phyloP scores from a whole-genome alignment of 768 basidiomycete genomes.

The Inosperma sp. region DNA sequence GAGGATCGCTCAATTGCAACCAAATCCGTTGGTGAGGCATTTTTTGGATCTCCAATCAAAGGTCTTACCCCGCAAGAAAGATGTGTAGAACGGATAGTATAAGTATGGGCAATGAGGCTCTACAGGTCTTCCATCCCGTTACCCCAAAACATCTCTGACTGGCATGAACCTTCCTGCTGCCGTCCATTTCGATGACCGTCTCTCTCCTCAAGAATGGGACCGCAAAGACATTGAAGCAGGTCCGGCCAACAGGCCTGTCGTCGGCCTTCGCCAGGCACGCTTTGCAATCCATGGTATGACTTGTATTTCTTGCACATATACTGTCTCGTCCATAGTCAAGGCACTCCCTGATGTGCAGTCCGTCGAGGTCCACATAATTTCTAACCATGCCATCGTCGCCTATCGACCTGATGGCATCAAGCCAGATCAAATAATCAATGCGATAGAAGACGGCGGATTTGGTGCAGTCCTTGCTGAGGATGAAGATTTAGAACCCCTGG shows the following conservation, averaged over 20 bases:
- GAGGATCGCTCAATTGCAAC: too few species aligned
- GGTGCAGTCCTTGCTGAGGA: neutral
- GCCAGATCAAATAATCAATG: neutral
- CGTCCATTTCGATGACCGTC: too few species aligned
- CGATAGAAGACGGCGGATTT: constrained; percentile 1
- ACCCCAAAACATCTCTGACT: too few species aligned
- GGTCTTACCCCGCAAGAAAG: too few species aligned
- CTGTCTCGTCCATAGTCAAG: neutral
- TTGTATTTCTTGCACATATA: neutral
- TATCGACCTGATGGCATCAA: neutral
- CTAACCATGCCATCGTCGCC: neutral
- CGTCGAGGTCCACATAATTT: neutral
- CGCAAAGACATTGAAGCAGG: too few species aligned
- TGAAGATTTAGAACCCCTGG: neutral
- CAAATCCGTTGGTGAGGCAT: too few species aligned
- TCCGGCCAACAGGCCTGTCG: neutral
- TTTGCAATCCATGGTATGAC: constrained; percentile 9
- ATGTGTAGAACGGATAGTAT: too few species aligned
- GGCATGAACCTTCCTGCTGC: too few species aligned
- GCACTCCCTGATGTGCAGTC: neutral
- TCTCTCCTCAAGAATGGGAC: too few species aligned
- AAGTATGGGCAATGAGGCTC: too few species aligned
- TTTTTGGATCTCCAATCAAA: too few species aligned
- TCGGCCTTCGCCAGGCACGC: neutral
- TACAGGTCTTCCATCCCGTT: too few species aligned